These are phyloP conservation scores for Lasiodiplodia hormozganensis DNA, from an alignment of 2,329 filamentous ascomycete species.

Conservation along the genomic window DNA sequence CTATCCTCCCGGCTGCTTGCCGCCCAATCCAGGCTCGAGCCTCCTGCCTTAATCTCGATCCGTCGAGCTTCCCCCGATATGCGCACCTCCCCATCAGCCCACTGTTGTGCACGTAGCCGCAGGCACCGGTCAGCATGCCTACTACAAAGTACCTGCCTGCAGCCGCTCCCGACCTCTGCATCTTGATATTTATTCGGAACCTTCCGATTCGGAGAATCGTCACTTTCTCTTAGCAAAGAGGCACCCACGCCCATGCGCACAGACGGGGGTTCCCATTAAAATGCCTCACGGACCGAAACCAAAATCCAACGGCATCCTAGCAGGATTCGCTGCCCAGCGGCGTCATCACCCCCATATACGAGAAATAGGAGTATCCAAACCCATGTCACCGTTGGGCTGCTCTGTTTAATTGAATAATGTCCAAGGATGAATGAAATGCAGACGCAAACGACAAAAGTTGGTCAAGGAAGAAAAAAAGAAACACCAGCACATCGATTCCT, in stretches of 20 bases:
- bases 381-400: not conserved
- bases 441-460: not conserved
- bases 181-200: not conserved
- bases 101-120: not conserved
- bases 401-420: not conserved
- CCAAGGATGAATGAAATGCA: not conserved
- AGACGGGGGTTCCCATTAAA: constrained; percentile 2
- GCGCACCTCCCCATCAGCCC: constrained; percentile 1
- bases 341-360: not conserved
- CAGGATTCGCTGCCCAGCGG: not conserved
- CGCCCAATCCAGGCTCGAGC: constrained; percentile 12
- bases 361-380: not conserved
- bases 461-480: not conserved
- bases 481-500: not conserved
- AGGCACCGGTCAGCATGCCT: not conserved
- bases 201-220: not conserved
- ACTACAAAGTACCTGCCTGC: not conserved
- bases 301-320: constrained; percentile 8
- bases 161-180: not conserved
- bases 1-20: constrained; percentile 6
- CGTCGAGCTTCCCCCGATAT: not conserved
- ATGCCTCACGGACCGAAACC: constrained; percentile 19
- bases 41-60: constrained; percentile 13
- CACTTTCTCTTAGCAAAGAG: constrained; percentile 12
- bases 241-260: not conserved